These are phyloP conservation scores for Pezicula radicicola DNA, from an alignment of 2,329 filamentous ascomycete species.

Conservation along the genomic window DNA sequence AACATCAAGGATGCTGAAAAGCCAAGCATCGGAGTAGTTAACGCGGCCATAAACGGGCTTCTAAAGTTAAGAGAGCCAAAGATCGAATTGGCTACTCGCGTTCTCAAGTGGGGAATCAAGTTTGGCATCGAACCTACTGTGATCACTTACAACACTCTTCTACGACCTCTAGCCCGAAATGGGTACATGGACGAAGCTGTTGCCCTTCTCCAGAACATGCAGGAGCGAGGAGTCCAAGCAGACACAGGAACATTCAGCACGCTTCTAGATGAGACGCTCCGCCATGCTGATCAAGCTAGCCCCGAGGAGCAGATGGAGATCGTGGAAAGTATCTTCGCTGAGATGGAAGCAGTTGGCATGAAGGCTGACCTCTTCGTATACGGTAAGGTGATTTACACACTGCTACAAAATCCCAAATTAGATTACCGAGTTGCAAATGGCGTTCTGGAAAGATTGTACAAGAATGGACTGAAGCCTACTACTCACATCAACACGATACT, in stretches of 20 bases:
- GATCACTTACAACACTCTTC: slow-evolving; percentile 63
- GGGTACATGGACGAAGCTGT: slow-evolving; percentile 46
- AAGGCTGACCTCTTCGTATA: slow-evolving; percentile 62
- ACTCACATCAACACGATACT: slow-evolving; percentile 74
- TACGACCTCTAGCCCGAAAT: slow-evolving; percentile 54
- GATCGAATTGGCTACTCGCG: slow-evolving; percentile 43
- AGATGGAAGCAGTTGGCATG: slow-evolving; percentile 56
- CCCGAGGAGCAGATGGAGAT: slow-evolving; percentile 47
- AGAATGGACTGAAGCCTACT: slow-evolving; percentile 48
- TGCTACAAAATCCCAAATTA: slow-evolving; percentile 43
- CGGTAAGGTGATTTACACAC: slow-evolving; percentile 63
- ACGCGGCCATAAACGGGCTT: slow-evolving; percentile 66
- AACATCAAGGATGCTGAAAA: slow-evolving; percentile 40
- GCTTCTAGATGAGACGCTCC: slow-evolving; percentile 59
- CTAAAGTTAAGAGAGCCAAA: slow-evolving; percentile 40
- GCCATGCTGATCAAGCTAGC: slow-evolving; percentile 35
- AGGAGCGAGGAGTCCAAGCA: slow-evolving; percentile 47
- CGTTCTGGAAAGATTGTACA: slow-evolving; percentile 61
- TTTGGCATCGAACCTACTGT: slow-evolving; percentile 43
- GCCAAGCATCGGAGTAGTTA: slow-evolving; percentile 64
- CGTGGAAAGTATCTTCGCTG: slow-evolving; percentile 51
- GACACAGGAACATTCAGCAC: slow-evolving; percentile 73
- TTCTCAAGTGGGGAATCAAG: slow-evolving; percentile 46
- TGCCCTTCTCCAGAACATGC: slow-evolving; percentile 57
- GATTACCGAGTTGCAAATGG: slow-evolving; percentile 47